These are phyloP conservation scores for Cicer arietinum DNA, from an alignment of 306 rosid genomes.

Conservation along the genomic window DNA sequence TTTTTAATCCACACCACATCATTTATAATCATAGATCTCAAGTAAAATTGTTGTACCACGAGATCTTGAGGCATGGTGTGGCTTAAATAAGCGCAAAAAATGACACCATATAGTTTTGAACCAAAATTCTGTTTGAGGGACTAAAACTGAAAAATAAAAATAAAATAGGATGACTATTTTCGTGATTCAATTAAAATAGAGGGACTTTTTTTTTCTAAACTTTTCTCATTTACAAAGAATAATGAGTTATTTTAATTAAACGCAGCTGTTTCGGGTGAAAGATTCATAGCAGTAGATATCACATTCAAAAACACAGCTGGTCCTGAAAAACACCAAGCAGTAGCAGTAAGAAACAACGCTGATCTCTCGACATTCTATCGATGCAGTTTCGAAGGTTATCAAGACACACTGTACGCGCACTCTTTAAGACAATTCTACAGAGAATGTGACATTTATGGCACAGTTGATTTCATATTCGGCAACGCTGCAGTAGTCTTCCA, in stretches of 20 bases:
- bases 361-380: constrained; percentile 79
- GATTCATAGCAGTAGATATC: constrained; percentile 73
- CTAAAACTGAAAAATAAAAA: too few species aligned
- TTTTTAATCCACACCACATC: too few species aligned
- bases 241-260: background rate
- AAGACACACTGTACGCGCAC: constrained; percentile 85
- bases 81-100: too few species aligned
- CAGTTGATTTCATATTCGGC: constrained; percentile 82
- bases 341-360: constrained; percentile 76
- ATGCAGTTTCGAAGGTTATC: constrained; percentile 86
- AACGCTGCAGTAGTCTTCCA: constrained; percentile 82
- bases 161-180: too few species aligned
- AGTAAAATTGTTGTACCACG: too few species aligned
- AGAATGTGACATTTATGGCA: constrained; percentile 74
- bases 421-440: constrained; percentile 80
- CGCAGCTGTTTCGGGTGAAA: constrained; percentile 77
- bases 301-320: constrained; percentile 88
- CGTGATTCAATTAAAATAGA: too few species aligned
- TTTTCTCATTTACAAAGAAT: background rate
- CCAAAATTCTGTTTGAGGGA: too few species aligned
- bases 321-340: constrained; percentile 84
- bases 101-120: too few species aligned
- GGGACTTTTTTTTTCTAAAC: background rate
- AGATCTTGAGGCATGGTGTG: too few species aligned
- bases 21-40: too few species aligned